These are phyloP conservation scores for Bacterosira constricta DNA, from an alignment of 108 stramenopile species.

Conservation along the genomic window DNA sequence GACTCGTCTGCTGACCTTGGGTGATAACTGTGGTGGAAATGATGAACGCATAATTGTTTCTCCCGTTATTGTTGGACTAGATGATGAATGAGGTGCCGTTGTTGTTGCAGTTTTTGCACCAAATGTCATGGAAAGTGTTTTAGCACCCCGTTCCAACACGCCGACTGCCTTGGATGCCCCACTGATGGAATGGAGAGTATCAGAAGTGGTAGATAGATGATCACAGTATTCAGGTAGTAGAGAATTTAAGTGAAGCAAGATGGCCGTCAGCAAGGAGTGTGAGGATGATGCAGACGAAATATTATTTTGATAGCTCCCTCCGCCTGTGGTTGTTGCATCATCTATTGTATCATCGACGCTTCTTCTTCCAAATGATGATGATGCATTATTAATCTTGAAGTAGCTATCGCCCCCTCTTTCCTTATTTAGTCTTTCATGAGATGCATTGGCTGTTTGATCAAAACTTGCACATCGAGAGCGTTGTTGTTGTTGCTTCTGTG, in stretches of 20 bases:
- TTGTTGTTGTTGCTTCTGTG: not conserved
- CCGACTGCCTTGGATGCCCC: slow-evolving; percentile 30
- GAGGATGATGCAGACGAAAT: not conserved
- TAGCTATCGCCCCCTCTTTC: not conserved
- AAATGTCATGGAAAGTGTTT: not conserved
- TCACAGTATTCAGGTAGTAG: slow-evolving; percentile 38
- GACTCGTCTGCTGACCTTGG: not conserved
- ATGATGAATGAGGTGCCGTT: not conserved
- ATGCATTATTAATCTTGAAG: no score
- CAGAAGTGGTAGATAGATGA: slow-evolving; percentile 7
- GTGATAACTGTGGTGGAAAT: not conserved
- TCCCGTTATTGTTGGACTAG: not conserved
- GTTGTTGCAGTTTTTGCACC: not conserved
- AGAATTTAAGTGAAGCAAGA: slow-evolving; percentile 29
- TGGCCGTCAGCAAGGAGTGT: slow-evolving; percentile 11
- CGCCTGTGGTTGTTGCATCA: not conserved
- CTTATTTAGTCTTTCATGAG: not conserved
- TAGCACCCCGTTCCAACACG: slow-evolving; percentile 21
- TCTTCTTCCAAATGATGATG: not conserved
- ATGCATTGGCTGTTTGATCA: not conserved
- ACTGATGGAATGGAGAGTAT: slow-evolving; percentile 8
- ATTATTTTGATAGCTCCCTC: not conserved
- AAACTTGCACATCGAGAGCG: slow-evolving; percentile 2
- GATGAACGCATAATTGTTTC: not conserved
- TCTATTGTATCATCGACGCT: not conserved